Percentiles rank a stretch among this genome's conserved stretches.
phyloP scores from a whole-genome alignment of 495 filamentous ascomycete genomes.

The Pseudevernia furfuracea region DNA sequence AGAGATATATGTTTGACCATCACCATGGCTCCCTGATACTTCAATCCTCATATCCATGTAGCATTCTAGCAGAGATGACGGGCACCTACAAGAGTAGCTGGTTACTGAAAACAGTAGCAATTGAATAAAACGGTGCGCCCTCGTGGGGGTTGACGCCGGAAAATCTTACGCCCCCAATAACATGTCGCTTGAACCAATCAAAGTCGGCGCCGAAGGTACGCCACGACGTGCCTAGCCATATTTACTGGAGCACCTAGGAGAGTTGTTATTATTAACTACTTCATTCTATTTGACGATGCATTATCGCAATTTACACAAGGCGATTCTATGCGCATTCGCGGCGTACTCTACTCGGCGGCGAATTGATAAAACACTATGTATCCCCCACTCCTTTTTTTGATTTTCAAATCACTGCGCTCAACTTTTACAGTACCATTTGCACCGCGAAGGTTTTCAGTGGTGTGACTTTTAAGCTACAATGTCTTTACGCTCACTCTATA shows the following conservation, averaged over 20 bases:
- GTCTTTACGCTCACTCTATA: neutral
- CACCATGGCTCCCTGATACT: no score
- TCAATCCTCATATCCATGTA: no score
- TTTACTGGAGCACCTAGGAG: neutral
- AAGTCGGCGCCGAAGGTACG: neutral
- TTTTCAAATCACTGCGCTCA: neutral
- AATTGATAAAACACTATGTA: neutral
- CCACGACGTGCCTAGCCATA: neutral
- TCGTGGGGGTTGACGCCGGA: no score
- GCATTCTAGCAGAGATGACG: no score
- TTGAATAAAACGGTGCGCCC: no score
- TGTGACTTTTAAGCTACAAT: neutral
- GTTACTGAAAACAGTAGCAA: no score
- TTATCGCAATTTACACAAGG: neutral
- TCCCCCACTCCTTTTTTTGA: neutral
- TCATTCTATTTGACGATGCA: no score
- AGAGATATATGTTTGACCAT: no score
- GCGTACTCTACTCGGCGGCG: no score
- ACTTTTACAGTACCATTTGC: neutral
- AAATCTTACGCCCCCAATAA: slow-evolving; percentile 2
- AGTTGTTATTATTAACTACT: no score
- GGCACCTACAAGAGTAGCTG: no score
- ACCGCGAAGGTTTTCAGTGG: neutral
- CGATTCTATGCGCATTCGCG: neutral
- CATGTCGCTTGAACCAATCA: neutral